Evolutionary conservation across 2,329 filamentous ascomycete genomes (phyloP), one percentile per base, ranked within the genome.

Genomic region (Neodidymelliopsis sp.): DNA sequence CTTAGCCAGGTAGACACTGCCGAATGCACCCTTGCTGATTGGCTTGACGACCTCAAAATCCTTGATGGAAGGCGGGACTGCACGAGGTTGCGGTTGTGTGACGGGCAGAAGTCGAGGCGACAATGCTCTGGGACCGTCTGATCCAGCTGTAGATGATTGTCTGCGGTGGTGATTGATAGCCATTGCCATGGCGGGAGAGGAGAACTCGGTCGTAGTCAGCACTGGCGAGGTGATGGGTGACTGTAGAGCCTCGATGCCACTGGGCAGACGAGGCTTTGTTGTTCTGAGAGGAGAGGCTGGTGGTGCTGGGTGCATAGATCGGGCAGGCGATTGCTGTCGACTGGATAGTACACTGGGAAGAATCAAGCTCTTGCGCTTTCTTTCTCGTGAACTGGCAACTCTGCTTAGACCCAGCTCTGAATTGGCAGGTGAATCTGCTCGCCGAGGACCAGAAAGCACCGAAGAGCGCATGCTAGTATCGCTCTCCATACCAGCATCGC

Each of bases 11-110:
- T 99, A 99, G 6, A 99, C 94, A 70, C 94, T 97, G 4, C 94
- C 94, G 72, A 99, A 99, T 4, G 94, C 94, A 38, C 94, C 94
- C 75, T 97, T 97, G 75, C 94, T 99, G 74, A 99, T 99, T 5
- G 94, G 94, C 69, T 99, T 99, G 77, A 99, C 96, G 60, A 99
- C 96, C 71, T 99, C 94, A 62, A 99, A 99, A 67, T 99, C 94
- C 65, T 97, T 97, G 76, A 99, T 99, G 0, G 95, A 99, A 6
- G 93, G 91, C 3, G 94, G 90, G 1, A 93, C 88, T 22, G 93
- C 91, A 49, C 91, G 87, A 37, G 91, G 90, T 70, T 96, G 91
- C 1, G 89, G 89, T 22, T 92, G 89, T 28, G 86, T 84, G 49
- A 88, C 87, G 3, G 90, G 88, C 36, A 83, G 85, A 39, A 97